phyloP scores from a whole-genome alignment of 768 basidiomycete genomes.

The Mycena rebaudengoi region DNA sequence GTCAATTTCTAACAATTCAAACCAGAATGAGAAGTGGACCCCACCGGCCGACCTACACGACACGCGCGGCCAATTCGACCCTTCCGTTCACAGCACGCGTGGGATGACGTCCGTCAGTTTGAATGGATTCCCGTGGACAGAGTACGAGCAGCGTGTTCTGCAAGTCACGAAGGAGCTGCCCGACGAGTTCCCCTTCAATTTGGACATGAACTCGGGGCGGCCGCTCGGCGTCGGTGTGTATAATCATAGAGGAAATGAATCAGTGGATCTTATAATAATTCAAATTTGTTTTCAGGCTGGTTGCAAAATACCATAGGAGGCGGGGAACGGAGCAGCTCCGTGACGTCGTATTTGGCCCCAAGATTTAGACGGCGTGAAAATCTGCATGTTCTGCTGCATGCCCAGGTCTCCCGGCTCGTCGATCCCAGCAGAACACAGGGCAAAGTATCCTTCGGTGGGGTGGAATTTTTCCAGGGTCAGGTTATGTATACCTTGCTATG shows the following conservation, averaged over 20 bases:
- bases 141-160: constrained; percentile 40
- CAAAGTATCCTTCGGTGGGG: background rate
- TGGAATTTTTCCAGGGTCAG: constrained; percentile 17
- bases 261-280: background rate
- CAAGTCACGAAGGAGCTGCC: constrained; percentile 36
- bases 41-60: constrained; percentile 48
- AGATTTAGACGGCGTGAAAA: constrained; percentile 33
- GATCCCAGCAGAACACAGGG: background rate
- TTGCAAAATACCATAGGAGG: constrained; percentile 30
- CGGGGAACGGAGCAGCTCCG: constrained; percentile 38
- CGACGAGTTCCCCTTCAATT: constrained; percentile 36
- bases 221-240: constrained; percentile 33
- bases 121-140: constrained; percentile 12
- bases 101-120: constrained; percentile 44
- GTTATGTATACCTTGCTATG: constrained; percentile 6
- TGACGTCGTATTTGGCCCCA: constrained; percentile 38
- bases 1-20: no score
- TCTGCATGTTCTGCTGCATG: constrained; percentile 36
- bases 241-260: no score
- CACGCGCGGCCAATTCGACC: constrained; percentile 46
- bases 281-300: constrained; percentile 25
- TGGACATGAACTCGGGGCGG: constrained; percentile 39
- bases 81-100: constrained; percentile 43
- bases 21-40: constrained; percentile 46
- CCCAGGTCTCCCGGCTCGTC: constrained; percentile 27